Percentiles rank a stretch among this genome's conserved stretches.
phyloP scores from a whole-genome alignment of 2,329 filamentous ascomycete genomes.

The Gyromitra esculenta region DNA sequence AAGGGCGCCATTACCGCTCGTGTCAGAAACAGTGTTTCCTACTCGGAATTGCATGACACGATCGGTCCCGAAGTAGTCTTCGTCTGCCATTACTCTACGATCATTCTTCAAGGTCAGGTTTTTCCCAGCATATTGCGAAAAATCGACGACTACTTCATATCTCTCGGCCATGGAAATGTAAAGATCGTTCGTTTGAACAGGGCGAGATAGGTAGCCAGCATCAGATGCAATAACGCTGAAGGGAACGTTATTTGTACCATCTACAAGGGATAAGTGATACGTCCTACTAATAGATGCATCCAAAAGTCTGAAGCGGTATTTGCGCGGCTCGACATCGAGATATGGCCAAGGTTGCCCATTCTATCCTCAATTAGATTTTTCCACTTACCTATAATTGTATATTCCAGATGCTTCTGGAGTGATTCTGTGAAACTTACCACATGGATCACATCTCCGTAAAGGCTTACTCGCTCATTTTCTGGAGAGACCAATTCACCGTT shows the following conservation, averaged over 20 bases:
- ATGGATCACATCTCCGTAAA: conserved; percentile 69
- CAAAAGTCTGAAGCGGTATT: conserved; percentile 69
- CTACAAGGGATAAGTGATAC: conserved; percentile 65
- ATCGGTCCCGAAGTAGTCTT: conserved; percentile 67
- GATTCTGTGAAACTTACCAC: conserved; percentile 59
- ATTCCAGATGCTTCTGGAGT: not conserved
- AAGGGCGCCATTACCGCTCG: conserved; percentile 59
- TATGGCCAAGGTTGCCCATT: conserved; percentile 71
- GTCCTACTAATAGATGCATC: conserved; percentile 65
- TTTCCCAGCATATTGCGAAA: conserved; percentile 64
- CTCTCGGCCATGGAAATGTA: conserved; percentile 68
- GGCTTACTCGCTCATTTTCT: conserved; percentile 62
- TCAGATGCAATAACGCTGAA: conserved; percentile 69
- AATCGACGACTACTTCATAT: conserved; percentile 70
- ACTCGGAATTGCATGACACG: conserved; percentile 68
- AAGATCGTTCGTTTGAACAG: conserved; percentile 62
- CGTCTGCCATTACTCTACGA: conserved; percentile 59
- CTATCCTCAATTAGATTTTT: conserved; percentile 17
- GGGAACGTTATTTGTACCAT: conserved; percentile 59
- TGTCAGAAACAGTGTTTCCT: conserved; percentile 61
- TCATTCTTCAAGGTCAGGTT: conserved; percentile 64
- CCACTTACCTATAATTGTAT: not conserved
- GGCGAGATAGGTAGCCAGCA: conserved; percentile 64
- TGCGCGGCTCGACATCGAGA: conserved; percentile 68
- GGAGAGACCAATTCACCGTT: conserved; percentile 66